Evolutionary conservation across 345 rosid species (phyloP).

Genomic region (Gossypium australe): DNA sequence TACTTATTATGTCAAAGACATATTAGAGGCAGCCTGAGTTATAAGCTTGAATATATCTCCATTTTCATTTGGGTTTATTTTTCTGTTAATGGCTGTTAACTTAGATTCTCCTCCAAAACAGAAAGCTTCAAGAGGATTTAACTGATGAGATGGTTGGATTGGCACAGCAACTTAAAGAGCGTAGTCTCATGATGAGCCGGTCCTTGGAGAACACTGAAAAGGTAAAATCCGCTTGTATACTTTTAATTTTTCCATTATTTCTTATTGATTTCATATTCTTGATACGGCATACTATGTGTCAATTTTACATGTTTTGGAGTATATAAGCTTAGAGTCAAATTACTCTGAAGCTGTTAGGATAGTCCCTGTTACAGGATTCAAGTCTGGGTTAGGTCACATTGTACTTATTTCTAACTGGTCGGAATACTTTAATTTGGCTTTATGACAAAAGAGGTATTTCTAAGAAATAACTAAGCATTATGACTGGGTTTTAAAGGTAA

Average conservation of each 20-base stretch:
- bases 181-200: conserved; percentile 71
- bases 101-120: conserved; percentile 18
- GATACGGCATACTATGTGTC: neutral
- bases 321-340: neutral
- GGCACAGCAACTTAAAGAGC: conserved; percentile 82
- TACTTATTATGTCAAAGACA: neutral
- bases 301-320: neutral
- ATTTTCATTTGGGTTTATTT: neutral
- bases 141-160: conserved; percentile 94
- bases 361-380: neutral
- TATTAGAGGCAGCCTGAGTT: neutral
- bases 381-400: neutral
- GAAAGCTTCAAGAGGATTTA: conserved; percentile 78
- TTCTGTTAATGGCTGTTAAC: neutral
- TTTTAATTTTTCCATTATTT: neutral
- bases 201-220: conserved; percentile 81
- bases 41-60: neutral
- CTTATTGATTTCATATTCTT: neutral
- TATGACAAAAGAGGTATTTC: neutral
- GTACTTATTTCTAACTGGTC: neutral
- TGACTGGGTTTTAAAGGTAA: neutral
- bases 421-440: neutral
- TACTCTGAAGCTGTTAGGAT: neutral
- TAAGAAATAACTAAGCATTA: neutral
- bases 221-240: conserved; percentile 24